A percentile compares a stretch with the other conserved stretches of the same genome.
Evolutionary conservation across 768 basidiomycete species (phyloP).

Genomic region (Xerocomellus amylosporus): DNA sequence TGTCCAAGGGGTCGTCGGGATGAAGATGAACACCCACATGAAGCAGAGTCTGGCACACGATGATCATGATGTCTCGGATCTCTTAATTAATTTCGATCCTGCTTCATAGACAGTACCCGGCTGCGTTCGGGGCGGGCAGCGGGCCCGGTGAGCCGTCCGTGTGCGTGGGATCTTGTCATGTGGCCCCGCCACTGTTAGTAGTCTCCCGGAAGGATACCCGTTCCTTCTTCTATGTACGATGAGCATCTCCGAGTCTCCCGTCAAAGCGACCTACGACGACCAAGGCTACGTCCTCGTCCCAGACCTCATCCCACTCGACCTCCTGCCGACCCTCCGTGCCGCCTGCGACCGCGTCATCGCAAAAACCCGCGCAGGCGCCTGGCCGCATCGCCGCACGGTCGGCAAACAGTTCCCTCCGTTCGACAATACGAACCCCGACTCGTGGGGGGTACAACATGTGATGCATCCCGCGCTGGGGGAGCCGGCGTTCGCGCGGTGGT

Average conservation of each 20-base stretch:
- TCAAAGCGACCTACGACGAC: slow-evolving; percentile 53
- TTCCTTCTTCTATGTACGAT: background rate
- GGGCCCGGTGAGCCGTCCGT: background rate
- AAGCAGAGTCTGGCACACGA: background rate
- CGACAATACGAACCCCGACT: slow-evolving; percentile 54
- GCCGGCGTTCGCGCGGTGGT: slow-evolving; percentile 62
- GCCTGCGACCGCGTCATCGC: slow-evolving; percentile 52
- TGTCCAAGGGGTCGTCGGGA: slow-evolving; percentile 23
- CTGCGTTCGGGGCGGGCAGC: background rate
- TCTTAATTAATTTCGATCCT: background rate
- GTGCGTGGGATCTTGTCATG: background rate
- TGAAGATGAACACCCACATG: background rate
- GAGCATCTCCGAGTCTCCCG: slow-evolving; percentile 1
- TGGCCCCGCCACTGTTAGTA: background rate
- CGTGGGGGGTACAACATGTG: slow-evolving; percentile 79
- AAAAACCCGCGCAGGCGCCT: slow-evolving; percentile 56
- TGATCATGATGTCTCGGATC: background rate
- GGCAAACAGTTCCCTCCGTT: slow-evolving; percentile 81
- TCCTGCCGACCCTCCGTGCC: slow-evolving; percentile 39
- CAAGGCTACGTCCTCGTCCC: slow-evolving; percentile 67
- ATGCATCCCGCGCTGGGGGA: slow-evolving; percentile 76
- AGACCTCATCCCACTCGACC: slow-evolving; percentile 45
- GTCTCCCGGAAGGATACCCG: too few relatives aligned
- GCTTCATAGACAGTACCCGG: background rate
- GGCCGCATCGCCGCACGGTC: slow-evolving; percentile 67